phyloP scores from a whole-genome alignment of 2,329 filamentous ascomycete species.

The Talaromyces sp. region DNA sequence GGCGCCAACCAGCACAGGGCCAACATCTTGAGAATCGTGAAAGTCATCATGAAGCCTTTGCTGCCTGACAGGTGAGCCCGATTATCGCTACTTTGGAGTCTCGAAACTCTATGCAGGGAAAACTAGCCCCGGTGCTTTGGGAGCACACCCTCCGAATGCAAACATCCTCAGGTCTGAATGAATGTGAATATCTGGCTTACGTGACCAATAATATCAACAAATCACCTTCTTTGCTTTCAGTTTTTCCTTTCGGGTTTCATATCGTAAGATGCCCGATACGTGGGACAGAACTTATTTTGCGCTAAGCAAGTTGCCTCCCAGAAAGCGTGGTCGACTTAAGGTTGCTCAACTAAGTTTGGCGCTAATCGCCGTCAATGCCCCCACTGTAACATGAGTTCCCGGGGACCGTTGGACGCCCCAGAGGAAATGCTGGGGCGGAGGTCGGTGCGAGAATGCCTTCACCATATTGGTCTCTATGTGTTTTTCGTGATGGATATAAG shows the following conservation, averaged over 20 bases:
- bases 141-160: no score
- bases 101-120: neutral
- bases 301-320: neutral
- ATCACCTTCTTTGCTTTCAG: neutral
- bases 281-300: neutral
- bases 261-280: neutral
- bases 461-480: neutral
- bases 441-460: no score
- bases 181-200: neutral
- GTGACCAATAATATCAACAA: neutral
- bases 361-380: neutral
- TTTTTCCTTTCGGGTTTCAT: neutral
- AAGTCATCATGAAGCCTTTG: neutral
- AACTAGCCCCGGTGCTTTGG: neutral
- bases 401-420: no score
- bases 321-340: neutral
- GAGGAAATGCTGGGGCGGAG: no score
- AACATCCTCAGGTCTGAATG: neutral
- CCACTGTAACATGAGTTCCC: neutral
- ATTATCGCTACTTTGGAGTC: neutral
- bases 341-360: neutral
- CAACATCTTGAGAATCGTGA: neutral
- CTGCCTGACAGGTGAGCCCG: neutral
- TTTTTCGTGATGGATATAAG: neutral
- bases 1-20: neutral